Evolutionary conservation across 1,139 yeast genomes (phyloP).

Genomic region (Debaryomyces sp.): DNA sequence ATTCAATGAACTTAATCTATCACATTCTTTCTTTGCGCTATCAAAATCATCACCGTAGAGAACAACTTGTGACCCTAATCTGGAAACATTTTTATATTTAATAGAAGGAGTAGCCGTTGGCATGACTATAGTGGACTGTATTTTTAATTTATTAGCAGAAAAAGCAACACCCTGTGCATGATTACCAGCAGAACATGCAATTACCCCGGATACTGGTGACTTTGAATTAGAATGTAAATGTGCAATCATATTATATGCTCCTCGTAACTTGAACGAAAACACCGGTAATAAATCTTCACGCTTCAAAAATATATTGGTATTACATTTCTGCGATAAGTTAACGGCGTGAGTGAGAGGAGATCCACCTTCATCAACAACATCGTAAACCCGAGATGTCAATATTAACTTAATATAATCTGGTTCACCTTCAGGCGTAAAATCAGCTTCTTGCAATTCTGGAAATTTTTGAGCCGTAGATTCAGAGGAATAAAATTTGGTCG

Average conservation of each 20-base stretch:
- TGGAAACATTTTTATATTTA: conserved; percentile 84
- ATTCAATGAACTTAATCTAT: conserved; percentile 63
- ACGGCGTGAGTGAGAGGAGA: conserved; percentile 82
- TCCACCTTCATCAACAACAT: conserved; percentile 77
- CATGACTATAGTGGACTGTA: conserved; percentile 97
- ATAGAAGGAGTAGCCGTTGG: conserved; percentile 96
- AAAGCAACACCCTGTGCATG: conserved; percentile 99
- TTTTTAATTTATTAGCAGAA: conserved; percentile 79
- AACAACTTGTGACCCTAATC: conserved; percentile 94
- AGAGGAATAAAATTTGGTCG: background rate
- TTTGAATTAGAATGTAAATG: conserved; percentile 62
- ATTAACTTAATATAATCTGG: conserved; percentile 95
- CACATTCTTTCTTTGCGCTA: conserved; percentile 87
- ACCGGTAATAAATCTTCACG: conserved; percentile 95
- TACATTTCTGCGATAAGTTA: conserved; percentile 70
- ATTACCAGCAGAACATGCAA: conserved; percentile 98
- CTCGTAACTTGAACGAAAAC: conserved; percentile 92
- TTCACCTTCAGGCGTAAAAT: conserved; percentile 58
- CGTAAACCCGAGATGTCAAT: conserved; percentile 90
- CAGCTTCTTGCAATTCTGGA: conserved; percentile 55
- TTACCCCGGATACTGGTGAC: conserved; percentile 80
- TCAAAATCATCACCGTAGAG: conserved; percentile 93
- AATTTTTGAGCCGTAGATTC: conserved; percentile 23
- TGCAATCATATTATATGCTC: conserved; percentile 97
- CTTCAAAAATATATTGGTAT: conserved; percentile 74